Evolutionary conservation across 2,329 filamentous ascomycete genomes (phyloP), one percentile per base, ranked within the genome.

Genomic region (Phialocephala subalpina): DNA sequence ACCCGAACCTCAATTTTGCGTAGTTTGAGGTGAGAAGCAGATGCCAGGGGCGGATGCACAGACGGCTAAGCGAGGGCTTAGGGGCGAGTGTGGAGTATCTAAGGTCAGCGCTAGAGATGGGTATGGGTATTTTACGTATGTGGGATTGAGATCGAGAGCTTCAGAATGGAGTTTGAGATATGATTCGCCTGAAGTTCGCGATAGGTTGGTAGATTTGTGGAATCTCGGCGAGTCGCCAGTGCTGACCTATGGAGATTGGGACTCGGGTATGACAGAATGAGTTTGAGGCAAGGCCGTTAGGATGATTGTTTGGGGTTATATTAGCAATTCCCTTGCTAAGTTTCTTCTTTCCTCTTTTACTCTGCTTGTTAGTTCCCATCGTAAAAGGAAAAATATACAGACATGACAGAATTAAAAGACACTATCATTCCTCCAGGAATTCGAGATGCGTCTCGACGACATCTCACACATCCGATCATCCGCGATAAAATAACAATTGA

Each of bases 41-140:
- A 33, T 22, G 25, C 7, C 45, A 53, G 62, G 55, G 56, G 62
- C 62, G 62, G 62, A 53, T 64, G 62, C 38, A n/a, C 35, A 27
- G 56, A 27, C 62, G 62, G 62, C 42, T 35, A 53, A 60, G 40
- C 47, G 56, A 60, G 22, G 14, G 18, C 18, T 64, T 49, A 45
- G 42, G 58, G 42, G 58, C 55, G 55, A 33, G 33, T 38, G 29
- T 38, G 33, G 42, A 25, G 22, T 40, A 45, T 22, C n/a, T 58
- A 47, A 36, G 29, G 38, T 64, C 62, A 64, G 47, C 56, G 20
- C 56, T 59, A 60, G 29, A 9, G n/a, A 49, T 18, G n/a, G 2
- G 1, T 5, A 8, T 25, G 3, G 45, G 18, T 22, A 22, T 33
- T 16, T 33, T 33, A 18, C 12, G 22, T 3, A 53, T 53, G 11